phyloP scores from a whole-genome alignment of 805 yeast genomes.

The Tetrapisispora iriomotensis region DNA sequence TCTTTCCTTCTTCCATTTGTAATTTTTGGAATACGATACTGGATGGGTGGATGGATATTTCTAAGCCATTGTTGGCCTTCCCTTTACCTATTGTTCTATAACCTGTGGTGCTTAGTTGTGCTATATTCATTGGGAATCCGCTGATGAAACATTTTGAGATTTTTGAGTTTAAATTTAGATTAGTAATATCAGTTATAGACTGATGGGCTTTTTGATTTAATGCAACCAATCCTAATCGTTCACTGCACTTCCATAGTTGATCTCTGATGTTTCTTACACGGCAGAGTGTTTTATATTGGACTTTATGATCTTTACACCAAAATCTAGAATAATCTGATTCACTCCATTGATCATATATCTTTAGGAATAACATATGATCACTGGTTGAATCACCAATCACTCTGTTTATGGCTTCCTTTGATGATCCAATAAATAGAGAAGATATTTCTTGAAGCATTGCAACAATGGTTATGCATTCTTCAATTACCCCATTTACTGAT shows the following conservation, averaged over 20 bases:
- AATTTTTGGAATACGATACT: constrained; percentile 44
- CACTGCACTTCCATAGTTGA: constrained; percentile 57
- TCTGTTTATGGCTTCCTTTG: constrained; percentile 14
- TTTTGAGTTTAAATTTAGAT: constrained; percentile 6
- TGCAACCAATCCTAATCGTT: constrained; percentile 21
- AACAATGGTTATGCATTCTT: constrained; percentile 62
- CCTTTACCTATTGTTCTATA: constrained; percentile 22
- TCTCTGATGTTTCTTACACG: constrained; percentile 61
- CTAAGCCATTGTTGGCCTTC: constrained; percentile 45
- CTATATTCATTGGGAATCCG: constrained; percentile 29
- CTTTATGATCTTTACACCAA: constrained; percentile 81
- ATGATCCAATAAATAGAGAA: constrained; percentile 29
- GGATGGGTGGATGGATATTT: constrained; percentile 81
- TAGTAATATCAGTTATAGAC: background rate
- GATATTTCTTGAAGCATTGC: constrained; percentile 79
- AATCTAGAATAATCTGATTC: constrained; percentile 53
- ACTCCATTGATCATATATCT: constrained; percentile 70
- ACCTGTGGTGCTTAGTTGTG: constrained; percentile 20
- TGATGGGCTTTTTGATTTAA: constrained; percentile 9
- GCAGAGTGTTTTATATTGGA: constrained; percentile 64
- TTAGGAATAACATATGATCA: constrained; percentile 70
- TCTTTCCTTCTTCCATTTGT: constrained; percentile 36
- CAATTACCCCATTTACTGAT: constrained; percentile 45
- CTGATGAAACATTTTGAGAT: constrained; percentile 21
- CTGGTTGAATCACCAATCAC: constrained; percentile 46